Conservation (phyloP, 2,329 filamentous ascomycete species). For the Hypoxylon sp. region DNA sequence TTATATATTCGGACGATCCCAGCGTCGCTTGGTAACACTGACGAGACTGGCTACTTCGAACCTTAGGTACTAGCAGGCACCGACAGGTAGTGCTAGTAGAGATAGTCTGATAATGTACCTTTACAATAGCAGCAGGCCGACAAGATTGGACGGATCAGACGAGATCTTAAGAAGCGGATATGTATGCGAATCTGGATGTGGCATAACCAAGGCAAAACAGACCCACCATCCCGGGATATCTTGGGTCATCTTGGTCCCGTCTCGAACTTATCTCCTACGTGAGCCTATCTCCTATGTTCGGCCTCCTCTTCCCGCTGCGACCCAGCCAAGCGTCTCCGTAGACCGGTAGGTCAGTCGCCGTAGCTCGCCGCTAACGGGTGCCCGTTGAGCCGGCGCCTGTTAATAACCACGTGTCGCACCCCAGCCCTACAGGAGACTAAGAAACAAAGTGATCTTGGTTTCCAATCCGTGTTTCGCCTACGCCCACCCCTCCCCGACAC, state of each 20-base stretch:
- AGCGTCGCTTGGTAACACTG: neutral
- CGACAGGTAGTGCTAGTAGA: too few relatives aligned
- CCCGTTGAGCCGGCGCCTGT: neutral
- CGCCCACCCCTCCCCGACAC: neutral
- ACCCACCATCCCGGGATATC: neutral
- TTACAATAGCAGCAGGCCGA: too few relatives aligned
- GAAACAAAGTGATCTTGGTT: neutral
- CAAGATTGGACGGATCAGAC: neutral
- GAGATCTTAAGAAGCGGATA: neutral
- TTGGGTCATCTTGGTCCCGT: neutral
- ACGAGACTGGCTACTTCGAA: too few relatives aligned
- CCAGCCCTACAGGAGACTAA: neutral
- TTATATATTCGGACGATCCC: neutral
- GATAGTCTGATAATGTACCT: too few relatives aligned
- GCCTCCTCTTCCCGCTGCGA: too few relatives aligned
- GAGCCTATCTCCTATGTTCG: neutral
- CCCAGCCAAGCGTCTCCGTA: neutral
- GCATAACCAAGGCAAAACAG: neutral
- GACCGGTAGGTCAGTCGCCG: neutral
- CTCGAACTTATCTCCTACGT: neutral
- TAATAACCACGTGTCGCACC: neutral
- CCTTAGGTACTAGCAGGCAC: too few relatives aligned
- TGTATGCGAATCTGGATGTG: neutral
- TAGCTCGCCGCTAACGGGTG: neutral
- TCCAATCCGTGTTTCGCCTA: conserved; percentile 2